These are phyloP conservation scores for Gnaphalium uliginosum DNA, from an alignment of 129 eudicot genomes.

Conservation along the genomic window DNA sequence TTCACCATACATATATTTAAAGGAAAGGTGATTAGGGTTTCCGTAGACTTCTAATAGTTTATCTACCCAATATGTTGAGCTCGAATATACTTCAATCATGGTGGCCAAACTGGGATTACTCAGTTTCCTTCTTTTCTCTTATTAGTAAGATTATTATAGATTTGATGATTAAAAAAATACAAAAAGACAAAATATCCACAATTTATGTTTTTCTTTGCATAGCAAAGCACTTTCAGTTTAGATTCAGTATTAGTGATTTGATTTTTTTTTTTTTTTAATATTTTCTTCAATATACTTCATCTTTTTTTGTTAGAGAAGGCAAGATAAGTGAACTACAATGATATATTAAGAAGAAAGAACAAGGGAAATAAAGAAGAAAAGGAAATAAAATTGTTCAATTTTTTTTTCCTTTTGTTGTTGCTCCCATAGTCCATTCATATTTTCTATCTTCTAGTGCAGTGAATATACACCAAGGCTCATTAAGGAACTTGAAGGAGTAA, in stretches of 20 bases:
- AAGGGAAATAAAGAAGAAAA: not conserved
- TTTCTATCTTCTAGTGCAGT: slow-evolving; percentile 44
- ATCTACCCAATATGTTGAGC: not conserved
- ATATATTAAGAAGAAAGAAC: not conserved
- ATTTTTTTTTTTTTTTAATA: not conserved
- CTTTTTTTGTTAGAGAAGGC: not conserved
- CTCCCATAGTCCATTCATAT: not conserved
- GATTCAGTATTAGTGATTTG: not conserved
- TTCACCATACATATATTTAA: not conserved
- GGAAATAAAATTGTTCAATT: not conserved
- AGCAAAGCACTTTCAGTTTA: not conserved
- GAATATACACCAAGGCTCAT: slow-evolving; percentile 93
- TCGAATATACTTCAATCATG: not conserved
- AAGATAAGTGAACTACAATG: not conserved
- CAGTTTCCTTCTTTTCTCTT: not conserved
- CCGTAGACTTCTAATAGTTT: not conserved
- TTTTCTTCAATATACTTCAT: too few species aligned
- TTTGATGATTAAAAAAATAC: too few species aligned
- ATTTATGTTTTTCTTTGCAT: not conserved
- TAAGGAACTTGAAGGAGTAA: slow-evolving; percentile 77
- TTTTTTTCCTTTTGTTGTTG: not conserved
- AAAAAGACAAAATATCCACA: not conserved
- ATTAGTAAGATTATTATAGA: not conserved
- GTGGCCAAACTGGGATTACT: too few species aligned
- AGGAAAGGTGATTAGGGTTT: not conserved